Conservation (phyloP, 805 yeast species). For the Saturnispora sanitii region DNA sequence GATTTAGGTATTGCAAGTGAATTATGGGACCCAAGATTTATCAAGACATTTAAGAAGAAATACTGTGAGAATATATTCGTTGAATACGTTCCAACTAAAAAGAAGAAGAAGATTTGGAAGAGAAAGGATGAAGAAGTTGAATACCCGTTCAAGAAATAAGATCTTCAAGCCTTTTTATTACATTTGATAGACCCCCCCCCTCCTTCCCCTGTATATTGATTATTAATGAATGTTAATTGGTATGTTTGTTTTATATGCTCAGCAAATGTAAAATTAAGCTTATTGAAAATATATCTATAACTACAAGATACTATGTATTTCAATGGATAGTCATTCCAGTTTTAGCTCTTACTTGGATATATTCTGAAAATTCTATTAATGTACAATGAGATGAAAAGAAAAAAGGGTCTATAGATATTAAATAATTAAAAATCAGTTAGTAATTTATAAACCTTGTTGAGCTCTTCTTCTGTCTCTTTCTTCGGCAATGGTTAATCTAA, state of each 20-base stretch:
- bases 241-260: background rate
- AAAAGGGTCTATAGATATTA: conserved; percentile 1
- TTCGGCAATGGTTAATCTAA: conserved; percentile 89
- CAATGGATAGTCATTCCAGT: background rate
- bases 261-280: background rate
- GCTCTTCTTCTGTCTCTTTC: conserved; percentile 99
- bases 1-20: conserved; percentile 96
- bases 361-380: conserved; percentile 1
- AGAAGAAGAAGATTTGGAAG: conserved; percentile 88
- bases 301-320: background rate
- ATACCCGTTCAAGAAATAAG: conserved; percentile 61
- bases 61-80: conserved; percentile 77
- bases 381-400: conserved; percentile 5
- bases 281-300: no score
- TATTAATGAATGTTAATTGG: no score
- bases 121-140: conserved; percentile 74
- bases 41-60: conserved; percentile 52
- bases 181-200: no score
- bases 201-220: background rate
- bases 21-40: conserved; percentile 93
- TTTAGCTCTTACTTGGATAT: background rate
- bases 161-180: background rate
- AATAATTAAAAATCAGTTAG: background rate
- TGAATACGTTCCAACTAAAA: conserved; percentile 72
- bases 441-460: conserved; percentile 46